Conservation (phyloP, 2,329 filamentous ascomycete genomes). For the Calonectria hongkongensis region DNA sequence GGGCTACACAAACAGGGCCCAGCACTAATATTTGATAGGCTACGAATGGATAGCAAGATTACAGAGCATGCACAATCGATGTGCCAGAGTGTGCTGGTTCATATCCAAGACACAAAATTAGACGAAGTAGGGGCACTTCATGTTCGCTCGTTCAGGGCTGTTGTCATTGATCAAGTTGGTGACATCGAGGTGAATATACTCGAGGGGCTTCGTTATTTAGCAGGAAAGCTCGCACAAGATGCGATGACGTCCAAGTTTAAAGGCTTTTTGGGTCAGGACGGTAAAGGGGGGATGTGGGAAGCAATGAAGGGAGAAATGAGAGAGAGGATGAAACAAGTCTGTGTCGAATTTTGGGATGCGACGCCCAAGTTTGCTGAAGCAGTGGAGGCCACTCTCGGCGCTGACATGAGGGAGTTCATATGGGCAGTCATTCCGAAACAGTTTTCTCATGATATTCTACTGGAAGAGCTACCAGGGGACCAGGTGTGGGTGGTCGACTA, state of each 20-base stretch:
- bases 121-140: neutral
- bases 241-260: neutral
- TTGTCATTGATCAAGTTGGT: neutral
- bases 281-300: neutral
- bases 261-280: neutral
- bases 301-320: neutral
- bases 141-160: constrained; percentile 2
- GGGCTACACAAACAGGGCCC: neutral
- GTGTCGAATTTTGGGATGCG: constrained; percentile 1
- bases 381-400: neutral
- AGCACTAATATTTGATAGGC: constrained; percentile 8
- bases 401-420: neutral
- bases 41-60: constrained; percentile 1
- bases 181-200: neutral
- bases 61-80: constrained; percentile 1
- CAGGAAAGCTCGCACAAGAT: neutral
- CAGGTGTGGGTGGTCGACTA: constrained; percentile 5
- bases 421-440: constrained; percentile 11
- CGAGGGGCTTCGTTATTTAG: neutral
- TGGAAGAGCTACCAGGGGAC: neutral
- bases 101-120: neutral
- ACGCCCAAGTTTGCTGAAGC: neutral
- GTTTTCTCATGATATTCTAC: constrained; percentile 13
- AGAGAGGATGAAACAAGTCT: constrained; percentile 10
- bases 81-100: constrained; percentile 1